Evolutionary conservation across 352 stramenopile genomes (phyloP), one percentile per base, ranked within the genome.

Genomic region (Aphanomyces invadans): DNA sequence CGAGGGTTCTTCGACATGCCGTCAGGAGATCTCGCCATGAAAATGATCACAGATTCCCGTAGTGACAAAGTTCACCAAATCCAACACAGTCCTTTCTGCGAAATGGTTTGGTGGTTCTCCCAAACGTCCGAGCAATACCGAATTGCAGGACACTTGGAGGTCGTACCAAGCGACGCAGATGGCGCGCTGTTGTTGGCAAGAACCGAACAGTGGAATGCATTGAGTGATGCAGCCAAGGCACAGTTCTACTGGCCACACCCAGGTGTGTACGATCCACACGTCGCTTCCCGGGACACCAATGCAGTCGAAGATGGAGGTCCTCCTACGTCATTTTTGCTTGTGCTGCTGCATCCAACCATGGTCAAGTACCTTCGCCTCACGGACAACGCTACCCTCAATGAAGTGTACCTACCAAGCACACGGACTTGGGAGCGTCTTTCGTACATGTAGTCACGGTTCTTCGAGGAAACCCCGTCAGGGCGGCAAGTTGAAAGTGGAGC

Each of bases 91-190:
- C 70, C 66, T n/a, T 72, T 59, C 21, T 71, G 68, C 4, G 80
- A 91, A 70, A 68, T 89, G 55, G 75, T 87, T 0, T 91, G 82
- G 82, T 91, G 79, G 78, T 89, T 91, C 71, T 62, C 77, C 25
- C 81, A 83, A 65, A 75, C 71, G 0, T 78, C 70, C 62, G 80
- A 91, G 73, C 82, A 91, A 62, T 91, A 88, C 74, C 71, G 82
- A 3, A 69, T 91, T 26, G 69, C 74, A 17, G 80, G 82, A 59
- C 39, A 73, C 12, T 44, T 88, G 17, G 49, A 78, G 42, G 76
- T 87, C 49, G 74, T 88, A 12, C 75, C 73, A 39, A 25, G 25
- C 10, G 49, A 64, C 21, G 36, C 49, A 21, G 36, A 5, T 39
- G 7, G 11, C 36, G 15, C 12, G 4, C 60, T 68, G 32, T 57